Percentiles rank a stretch among this genome's conserved stretches.
Conservation (phyloP, 257 asterid genomes). For the Echites panduratus region DNA sequence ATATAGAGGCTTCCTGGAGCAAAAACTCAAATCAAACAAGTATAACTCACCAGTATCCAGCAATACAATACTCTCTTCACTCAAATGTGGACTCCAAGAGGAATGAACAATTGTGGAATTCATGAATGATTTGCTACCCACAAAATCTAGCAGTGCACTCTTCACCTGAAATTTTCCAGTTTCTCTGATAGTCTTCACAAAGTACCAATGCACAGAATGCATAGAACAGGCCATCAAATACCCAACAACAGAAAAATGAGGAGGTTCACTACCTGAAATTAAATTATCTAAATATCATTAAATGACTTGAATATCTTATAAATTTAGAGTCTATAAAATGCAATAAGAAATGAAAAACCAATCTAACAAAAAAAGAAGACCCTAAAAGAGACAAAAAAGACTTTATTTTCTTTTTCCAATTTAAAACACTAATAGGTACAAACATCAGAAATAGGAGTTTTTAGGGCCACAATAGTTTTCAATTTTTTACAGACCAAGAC, state of each 20-base stretch:
- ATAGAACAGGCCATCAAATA: slow-evolving; percentile 54
- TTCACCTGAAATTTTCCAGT: slow-evolving; percentile 10
- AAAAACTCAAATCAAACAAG: slow-evolving; percentile 53
- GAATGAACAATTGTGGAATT: slow-evolving; percentile 41
- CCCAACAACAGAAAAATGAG: slow-evolving; percentile 30
- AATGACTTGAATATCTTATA: neutral
- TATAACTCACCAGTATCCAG: slow-evolving; percentile 59
- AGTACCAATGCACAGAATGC: slow-evolving; percentile 64
- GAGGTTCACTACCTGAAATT: neutral
- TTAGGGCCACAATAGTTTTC: neutral
- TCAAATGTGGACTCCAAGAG: slow-evolving; percentile 83
- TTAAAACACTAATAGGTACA: neutral
- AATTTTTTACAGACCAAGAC: neutral
- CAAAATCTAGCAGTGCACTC: slow-evolving; percentile 31
- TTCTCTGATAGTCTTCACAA: slow-evolving; percentile 26
- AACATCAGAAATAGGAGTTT: neutral
- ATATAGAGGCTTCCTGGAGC: slow-evolving; percentile 14
- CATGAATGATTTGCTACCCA: slow-evolving; percentile 46
- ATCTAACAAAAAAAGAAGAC: neutral
- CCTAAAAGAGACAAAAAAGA: neutral
- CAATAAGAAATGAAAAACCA: neutral
- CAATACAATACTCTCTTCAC: slow-evolving; percentile 66
- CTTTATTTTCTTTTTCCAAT: neutral
- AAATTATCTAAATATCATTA: neutral
- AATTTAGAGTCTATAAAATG: neutral